Evolutionary conservation across 2,329 filamentous ascomycete species (phyloP).

Genomic region (Grosmannia penicillata): DNA sequence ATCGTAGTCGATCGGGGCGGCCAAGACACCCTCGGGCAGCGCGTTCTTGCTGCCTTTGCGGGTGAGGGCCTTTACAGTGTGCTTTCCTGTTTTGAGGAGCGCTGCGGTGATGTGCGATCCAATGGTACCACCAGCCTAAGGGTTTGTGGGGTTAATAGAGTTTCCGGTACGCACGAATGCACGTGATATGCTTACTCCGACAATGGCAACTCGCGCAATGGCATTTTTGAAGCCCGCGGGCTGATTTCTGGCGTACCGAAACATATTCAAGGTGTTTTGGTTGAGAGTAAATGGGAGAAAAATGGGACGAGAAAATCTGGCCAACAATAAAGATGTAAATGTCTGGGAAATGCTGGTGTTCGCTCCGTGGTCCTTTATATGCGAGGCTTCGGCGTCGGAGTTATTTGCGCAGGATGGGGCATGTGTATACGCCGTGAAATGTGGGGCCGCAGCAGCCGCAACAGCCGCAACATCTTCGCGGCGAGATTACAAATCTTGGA

Average conservation of each 20-base stretch:
- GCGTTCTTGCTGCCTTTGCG: slow-evolving; percentile 20
- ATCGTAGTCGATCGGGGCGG: slow-evolving; percentile 28
- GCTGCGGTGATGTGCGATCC: slow-evolving; percentile 22
- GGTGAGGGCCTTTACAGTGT: slow-evolving; percentile 35
- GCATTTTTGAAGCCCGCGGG: slow-evolving; percentile 12
- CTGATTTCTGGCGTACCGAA: slow-evolving; percentile 10
- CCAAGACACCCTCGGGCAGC: slow-evolving; percentile 29
- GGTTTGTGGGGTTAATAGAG: background rate
- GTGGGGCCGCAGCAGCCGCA: background rate
- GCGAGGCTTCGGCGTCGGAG: background rate
- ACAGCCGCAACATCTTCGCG: background rate
- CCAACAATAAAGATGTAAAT: background rate
- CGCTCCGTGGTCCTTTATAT: background rate
- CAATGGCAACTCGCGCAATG: slow-evolving; percentile 6
- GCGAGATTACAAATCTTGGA: background rate
- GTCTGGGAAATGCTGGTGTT: background rate
- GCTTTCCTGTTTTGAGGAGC: slow-evolving; percentile 31
- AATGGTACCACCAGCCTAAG: slow-evolving; percentile 26
- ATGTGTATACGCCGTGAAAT: background rate
- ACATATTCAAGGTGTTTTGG: background rate
- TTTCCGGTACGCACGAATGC: background rate
- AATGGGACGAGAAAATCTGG: background rate
- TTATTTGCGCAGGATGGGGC: background rate
- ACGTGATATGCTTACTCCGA: background rate
- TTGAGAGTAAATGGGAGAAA: background rate